phyloP scores from a whole-genome alignment of 768 basidiomycete species.

The Xanthoconium stramineum region DNA sequence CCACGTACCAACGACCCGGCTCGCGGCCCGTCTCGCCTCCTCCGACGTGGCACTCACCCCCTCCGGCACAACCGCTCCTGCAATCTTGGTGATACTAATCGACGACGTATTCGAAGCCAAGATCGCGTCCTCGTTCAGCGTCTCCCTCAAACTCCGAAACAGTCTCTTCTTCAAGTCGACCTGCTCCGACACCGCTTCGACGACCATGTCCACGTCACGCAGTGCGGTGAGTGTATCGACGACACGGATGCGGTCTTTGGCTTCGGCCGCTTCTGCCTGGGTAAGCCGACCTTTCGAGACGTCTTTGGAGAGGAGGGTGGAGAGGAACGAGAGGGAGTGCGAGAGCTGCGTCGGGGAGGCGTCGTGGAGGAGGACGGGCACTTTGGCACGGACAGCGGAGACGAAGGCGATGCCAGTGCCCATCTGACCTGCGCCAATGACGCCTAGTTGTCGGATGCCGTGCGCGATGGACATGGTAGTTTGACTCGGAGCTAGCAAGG shows the following conservation, averaged over 20 bases:
- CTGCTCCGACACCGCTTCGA: conserved; percentile 92
- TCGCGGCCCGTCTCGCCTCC: conserved; percentile 59
- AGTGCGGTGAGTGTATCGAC: conserved; percentile 60
- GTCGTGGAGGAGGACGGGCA: conserved; percentile 86
- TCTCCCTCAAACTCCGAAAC: conserved; percentile 66
- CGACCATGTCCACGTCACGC: conserved; percentile 84
- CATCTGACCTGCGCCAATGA: conserved; percentile 86
- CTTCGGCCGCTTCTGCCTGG: conserved; percentile 67
- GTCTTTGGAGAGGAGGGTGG: conserved; percentile 86
- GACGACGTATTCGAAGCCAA: conserved; percentile 92
- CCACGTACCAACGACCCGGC: conserved; percentile 75
- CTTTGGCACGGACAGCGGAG: conserved; percentile 78
- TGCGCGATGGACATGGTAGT: conserved; percentile 49
- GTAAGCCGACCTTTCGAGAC: conserved; percentile 78
- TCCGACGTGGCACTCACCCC: conserved; percentile 57
- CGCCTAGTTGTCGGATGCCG: conserved; percentile 70
- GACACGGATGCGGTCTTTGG: conserved; percentile 59
- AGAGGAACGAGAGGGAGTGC: conserved; percentile 70
- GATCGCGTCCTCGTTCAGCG: conserved; percentile 70
- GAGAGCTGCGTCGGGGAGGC: conserved; percentile 68
- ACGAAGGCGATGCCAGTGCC: conserved; percentile 92
- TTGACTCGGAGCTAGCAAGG: neutral
- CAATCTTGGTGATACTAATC: conserved; percentile 93
- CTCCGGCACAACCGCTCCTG: conserved; percentile 66
- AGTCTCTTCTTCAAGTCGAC: conserved; percentile 74